Percentiles rank a stretch among this genome's conserved stretches.
Evolutionary conservation across 78 protist genomes (phyloP).

Genomic region (slime mould (Dictyostelium discoideum)): DNA sequence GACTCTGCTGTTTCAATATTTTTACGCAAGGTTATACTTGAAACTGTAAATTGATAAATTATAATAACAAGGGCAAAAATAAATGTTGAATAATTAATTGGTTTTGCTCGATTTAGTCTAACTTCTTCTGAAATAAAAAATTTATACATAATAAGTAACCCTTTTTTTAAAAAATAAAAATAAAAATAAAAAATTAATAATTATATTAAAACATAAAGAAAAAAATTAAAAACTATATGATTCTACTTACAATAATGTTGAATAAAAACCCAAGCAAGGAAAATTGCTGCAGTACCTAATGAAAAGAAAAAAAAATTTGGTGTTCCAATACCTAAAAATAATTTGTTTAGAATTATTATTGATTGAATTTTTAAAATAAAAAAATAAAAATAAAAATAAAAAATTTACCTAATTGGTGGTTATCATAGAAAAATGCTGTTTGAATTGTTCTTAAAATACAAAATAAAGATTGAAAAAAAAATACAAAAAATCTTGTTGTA

Average conservation of each 20-base stretch:
- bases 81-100: background rate
- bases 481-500: background rate
- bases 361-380: background rate
- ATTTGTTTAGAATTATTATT: background rate
- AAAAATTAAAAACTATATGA: background rate
- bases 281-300: background rate
- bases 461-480: background rate
- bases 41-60: background rate
- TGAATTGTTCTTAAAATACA: conserved; percentile 9
- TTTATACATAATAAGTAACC: conserved; percentile 15
- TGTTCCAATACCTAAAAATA: background rate
- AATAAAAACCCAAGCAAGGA: background rate
- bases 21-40: background rate
- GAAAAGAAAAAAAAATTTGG: background rate
- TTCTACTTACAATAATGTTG: background rate
- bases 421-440: background rate
- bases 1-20: conserved; percentile 5
- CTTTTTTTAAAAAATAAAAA: background rate
- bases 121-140: conserved; percentile 9
- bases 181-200: background rate
- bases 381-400: background rate
- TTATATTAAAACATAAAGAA: background rate
- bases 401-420: background rate
- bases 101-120: background rate
- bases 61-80: background rate